These are phyloP conservation scores for Eutrema japonicum DNA, from an alignment of 345 rosid genomes.

Conservation along the genomic window DNA sequence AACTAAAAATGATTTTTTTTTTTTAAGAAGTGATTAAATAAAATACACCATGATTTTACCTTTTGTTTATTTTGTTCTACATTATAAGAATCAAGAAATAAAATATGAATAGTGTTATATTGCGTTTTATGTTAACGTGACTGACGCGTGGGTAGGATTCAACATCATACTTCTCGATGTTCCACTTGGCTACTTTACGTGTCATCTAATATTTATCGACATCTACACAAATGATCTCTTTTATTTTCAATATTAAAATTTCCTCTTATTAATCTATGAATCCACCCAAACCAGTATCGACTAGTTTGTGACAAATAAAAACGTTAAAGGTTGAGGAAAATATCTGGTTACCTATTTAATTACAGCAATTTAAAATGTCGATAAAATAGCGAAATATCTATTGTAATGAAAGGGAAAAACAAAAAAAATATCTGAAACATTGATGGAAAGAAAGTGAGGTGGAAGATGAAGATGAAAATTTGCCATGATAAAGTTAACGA, in stretches of 20 bases:
- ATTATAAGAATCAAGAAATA: background rate
- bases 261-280: background rate
- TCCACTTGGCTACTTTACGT: constrained; percentile 36
- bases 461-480: too few species aligned
- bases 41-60: too few species aligned
- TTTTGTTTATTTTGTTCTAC: background rate
- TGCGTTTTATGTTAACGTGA: constrained; percentile 37
- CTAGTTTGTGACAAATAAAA: too few species aligned
- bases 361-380: too few species aligned
- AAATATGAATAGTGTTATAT: constrained; percentile 28
- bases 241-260: background rate
- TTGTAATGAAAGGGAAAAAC: too few species aligned
- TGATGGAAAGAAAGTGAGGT: too few species aligned
- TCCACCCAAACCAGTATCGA: background rate
- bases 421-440: too few species aligned
- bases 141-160: constrained; percentile 35
- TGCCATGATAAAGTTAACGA: too few species aligned
- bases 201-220: constrained; percentile 28
- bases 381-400: too few species aligned
- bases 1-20: background rate
- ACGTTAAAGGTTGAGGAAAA: too few species aligned
- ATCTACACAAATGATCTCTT: constrained; percentile 12
- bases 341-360: too few species aligned
- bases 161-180: constrained; percentile 33
- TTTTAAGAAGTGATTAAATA: background rate